These are phyloP conservation scores for Stentor roeselii DNA, from an alignment of 73 alveolate species.

Conservation along the genomic window DNA sequence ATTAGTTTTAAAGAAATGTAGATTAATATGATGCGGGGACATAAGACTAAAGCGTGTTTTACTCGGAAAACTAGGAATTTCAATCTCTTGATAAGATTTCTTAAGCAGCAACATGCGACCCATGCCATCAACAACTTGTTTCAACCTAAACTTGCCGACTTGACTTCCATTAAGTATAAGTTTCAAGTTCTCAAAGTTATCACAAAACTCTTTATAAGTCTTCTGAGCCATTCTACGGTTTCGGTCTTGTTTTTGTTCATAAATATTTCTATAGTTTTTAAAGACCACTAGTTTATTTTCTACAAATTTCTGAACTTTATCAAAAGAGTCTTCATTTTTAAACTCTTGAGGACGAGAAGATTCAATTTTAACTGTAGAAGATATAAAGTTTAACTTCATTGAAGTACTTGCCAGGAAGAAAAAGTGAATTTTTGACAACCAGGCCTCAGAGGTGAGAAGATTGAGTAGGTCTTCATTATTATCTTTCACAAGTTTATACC, in stretches of 20 bases:
- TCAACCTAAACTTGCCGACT: background rate
- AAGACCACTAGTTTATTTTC: background rate
- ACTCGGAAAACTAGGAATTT: background rate
- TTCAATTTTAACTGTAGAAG: background rate
- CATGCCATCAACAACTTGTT: constrained; percentile 2
- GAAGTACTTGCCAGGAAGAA: constrained; percentile 7
- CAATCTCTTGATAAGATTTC: background rate
- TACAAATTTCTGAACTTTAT: background rate
- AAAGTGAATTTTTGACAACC: constrained; percentile 1
- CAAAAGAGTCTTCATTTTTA: background rate
- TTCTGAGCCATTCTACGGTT: background rate
- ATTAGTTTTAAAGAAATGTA: background rate
- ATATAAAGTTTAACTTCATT: constrained; percentile 10
- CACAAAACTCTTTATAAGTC: background rate
- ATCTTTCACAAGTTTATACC: background rate
- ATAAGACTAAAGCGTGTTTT: background rate
- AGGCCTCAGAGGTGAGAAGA: background rate
- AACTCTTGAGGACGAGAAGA: background rate
- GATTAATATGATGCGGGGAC: background rate
- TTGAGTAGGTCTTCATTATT: background rate
- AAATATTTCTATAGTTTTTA: background rate
- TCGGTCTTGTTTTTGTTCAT: constrained; percentile 22
- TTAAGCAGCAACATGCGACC: constrained; percentile 11
- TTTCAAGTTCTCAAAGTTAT: background rate
- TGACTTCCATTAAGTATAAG: background rate